These are phyloP conservation scores for Mucor ambiguus DNA, from an alignment of 371 early-diverging fungal species.

Conservation along the genomic window DNA sequence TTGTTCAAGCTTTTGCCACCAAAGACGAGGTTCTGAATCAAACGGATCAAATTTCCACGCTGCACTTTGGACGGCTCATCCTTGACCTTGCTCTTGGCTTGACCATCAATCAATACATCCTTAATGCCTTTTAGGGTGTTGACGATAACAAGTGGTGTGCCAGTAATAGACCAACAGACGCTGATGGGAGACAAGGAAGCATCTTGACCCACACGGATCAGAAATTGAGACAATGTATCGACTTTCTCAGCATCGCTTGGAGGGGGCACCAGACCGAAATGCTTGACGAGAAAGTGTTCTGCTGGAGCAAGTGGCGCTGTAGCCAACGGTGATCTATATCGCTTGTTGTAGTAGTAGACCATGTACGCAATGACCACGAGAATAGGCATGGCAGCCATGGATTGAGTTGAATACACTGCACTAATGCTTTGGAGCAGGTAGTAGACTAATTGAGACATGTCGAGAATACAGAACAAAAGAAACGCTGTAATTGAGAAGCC, in stretches of 20 bases:
- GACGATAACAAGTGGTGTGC: conserved; percentile 43
- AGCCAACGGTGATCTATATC: conserved; percentile 34
- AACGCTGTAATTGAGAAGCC: background rate
- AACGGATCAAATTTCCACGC: conserved; percentile 43
- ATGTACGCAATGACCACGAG: background rate
- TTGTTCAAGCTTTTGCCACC: conserved; percentile 52
- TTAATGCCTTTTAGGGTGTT: conserved; percentile 47
- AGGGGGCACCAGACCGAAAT: conserved; percentile 48
- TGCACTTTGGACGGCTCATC: conserved; percentile 32
- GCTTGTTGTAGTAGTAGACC: conserved; percentile 22
- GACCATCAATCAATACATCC: conserved; percentile 49
- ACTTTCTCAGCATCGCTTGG: conserved; percentile 29
- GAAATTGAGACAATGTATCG: conserved; percentile 40
- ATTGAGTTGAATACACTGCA: background rate
- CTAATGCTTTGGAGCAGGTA: background rate
- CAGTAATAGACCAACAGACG: conserved; percentile 47
- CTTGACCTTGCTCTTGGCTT: conserved; percentile 27
- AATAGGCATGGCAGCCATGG: background rate
- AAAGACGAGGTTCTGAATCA: conserved; percentile 50
- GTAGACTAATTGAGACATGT: background rate
- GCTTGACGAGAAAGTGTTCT: conserved; percentile 32
- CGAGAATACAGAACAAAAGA: background rate
- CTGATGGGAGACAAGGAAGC: conserved; percentile 31
- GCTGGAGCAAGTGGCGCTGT: conserved; percentile 32
- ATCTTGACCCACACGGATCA: conserved; percentile 43